Conservation (phyloP, 495 filamentous ascomycete species). For the Darksidea phi region DNA sequence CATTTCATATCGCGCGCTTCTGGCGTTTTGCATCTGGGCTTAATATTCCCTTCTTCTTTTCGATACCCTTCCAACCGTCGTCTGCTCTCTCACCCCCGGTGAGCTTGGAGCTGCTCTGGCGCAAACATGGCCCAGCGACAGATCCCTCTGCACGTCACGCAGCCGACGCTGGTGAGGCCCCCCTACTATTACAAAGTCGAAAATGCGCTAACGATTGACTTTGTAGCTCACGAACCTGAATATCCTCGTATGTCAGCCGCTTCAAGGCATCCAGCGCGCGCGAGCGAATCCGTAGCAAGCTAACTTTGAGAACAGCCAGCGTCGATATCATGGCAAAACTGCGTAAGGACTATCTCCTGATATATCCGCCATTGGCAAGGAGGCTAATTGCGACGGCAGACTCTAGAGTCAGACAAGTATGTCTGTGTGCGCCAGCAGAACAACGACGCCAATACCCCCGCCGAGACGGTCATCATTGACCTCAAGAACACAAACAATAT, state of each 20-base stretch:
- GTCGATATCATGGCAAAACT: slow-evolving; percentile 95
- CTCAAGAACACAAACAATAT: slow-evolving; percentile 93
- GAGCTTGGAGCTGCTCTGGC: slow-evolving; percentile 34
- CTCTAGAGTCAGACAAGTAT: slow-evolving; percentile 92
- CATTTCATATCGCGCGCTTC: slow-evolving; percentile 29
- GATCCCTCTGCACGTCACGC: slow-evolving; percentile 30
- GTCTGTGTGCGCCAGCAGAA: slow-evolving; percentile 94
- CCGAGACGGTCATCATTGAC: slow-evolving; percentile 95
- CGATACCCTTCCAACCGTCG: slow-evolving; percentile 20
- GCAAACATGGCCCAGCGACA: slow-evolving; percentile 37
- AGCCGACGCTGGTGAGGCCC: slow-evolving; percentile 27
- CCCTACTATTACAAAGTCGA: neutral
- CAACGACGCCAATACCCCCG: slow-evolving; percentile 65
- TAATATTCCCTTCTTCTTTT: slow-evolving; percentile 25
- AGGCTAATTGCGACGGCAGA: slow-evolving; percentile 54
- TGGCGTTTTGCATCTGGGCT: slow-evolving; percentile 31
- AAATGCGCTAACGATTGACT: slow-evolving; percentile 12
- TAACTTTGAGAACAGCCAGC: slow-evolving; percentile 52
- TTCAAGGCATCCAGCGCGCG: neutral
- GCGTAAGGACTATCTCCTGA: slow-evolving; percentile 60
- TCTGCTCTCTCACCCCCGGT: slow-evolving; percentile 22
- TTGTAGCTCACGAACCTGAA: slow-evolving; percentile 70
- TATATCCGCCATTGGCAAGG: neutral
- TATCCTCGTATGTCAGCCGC: slow-evolving; percentile 67
- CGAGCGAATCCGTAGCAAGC: slow-evolving; percentile 33